These are phyloP conservation scores for Sporothrix schenckii DNA, from an alignment of 2,329 filamentous ascomycete species.

Conservation along the genomic window DNA sequence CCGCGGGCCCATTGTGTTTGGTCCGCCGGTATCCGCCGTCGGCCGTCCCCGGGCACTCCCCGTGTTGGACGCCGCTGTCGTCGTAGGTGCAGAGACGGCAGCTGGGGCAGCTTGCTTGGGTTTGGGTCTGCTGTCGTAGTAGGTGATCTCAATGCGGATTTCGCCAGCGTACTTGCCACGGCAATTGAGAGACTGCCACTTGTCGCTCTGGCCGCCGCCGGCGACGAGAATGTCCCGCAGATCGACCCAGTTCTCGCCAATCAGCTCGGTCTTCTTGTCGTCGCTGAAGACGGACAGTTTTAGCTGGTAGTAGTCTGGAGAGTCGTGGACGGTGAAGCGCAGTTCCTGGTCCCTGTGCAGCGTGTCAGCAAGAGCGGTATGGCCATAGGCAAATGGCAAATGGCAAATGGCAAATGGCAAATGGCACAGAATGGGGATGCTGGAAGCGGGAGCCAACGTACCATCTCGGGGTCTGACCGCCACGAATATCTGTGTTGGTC, in stretches of 20 bases:
- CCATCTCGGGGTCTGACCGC: constrained; percentile 95
- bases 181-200: constrained; percentile 86
- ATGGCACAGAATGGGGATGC: background rate
- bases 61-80: constrained; percentile 10
- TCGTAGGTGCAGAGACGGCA: constrained; percentile 37
- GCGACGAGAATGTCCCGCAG: constrained; percentile 77
- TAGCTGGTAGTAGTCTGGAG: constrained; percentile 90
- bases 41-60: constrained; percentile 29
- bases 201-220: constrained; percentile 89
- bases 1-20: constrained; percentile 52
- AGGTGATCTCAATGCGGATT: constrained; percentile 92
- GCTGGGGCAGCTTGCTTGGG: constrained; percentile 64
- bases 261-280: constrained; percentile 95
- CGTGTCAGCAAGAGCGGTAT: background rate
- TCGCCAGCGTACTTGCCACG: constrained; percentile 96
- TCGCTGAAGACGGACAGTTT: constrained; percentile 98
- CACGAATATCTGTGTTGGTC: constrained; percentile 89
- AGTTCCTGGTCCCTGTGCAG: constrained; percentile 87
- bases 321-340: constrained; percentile 94
- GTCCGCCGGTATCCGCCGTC: constrained; percentile 42
- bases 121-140: constrained; percentile 87
- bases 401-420: background rate
- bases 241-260: constrained; percentile 90
- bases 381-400: background rate
- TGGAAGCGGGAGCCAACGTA: constrained; percentile 52